Evolutionary conservation across 441 rosid genomes (phyloP), one percentile per base, ranked within the genome.

Genomic region (Populus hybrid): DNA sequence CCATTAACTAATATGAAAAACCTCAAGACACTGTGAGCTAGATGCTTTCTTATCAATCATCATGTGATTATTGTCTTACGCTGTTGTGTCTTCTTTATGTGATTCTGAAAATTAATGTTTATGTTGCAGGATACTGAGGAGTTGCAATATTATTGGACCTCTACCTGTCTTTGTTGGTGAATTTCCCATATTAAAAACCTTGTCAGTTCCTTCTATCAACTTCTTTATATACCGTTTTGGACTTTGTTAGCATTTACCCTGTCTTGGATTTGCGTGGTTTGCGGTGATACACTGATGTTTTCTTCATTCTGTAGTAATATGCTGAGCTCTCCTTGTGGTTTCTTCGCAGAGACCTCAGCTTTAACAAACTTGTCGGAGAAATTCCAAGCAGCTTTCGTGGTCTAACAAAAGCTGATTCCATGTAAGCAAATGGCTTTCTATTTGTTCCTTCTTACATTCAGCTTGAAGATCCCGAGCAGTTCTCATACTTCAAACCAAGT

Each of bases 281-380:
- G 42, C 42, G 4, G 42, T 42, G 53, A 42, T 42, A 42, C 16
- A 42, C 18, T 42, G 1, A 10, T 11, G 53, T 10, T 38, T 38
- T 38, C 42, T 38, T 38, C 42, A 28, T 66, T n/a, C 9, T 67
- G 1, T 36, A n/a, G 20, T 36, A 38, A 38, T 38, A 0, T 38
- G 42, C 0, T 38, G 42, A 16, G 0, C 61, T 28, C 8, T 28
- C 2, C 1, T 63, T 65, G 20, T 76, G 38, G 50, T 63, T 82
- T 20, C 8, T 79, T 23, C 76, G 69, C 87, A 92, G 97, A 63
- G 94, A 92, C 76, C 83, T 92, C 77, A 87, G 96, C 84, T 92
- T 90, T 79, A 92, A 92, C 82, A 86, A 88, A 76, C 78, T 92
- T 38, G 86, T 78, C 64, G 97, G 93, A 71, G 81, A n/a, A 71